A percentile compares a stretch with the other conserved stretches of the same genome.
These are phyloP conservation scores for Casuarina glauca DNA, from an alignment of 306 rosid species.

Conservation along the genomic window DNA sequence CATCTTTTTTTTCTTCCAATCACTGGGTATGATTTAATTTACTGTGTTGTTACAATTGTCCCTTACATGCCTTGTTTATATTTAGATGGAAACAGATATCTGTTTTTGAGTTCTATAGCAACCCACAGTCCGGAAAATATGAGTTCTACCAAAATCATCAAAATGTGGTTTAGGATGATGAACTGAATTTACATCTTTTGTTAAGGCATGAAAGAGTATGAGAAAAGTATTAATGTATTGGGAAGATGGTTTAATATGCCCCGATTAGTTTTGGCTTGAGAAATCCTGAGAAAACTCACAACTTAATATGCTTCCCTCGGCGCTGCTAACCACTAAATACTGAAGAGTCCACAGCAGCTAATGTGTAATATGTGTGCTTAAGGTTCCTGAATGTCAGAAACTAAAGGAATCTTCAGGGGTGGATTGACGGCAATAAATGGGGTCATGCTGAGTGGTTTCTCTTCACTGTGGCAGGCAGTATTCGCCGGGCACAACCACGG, in stretches of 20 bases:
- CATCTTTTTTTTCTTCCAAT: too few species aligned
- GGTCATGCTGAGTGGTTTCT: conserved; percentile 13
- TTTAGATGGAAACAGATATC: neutral
- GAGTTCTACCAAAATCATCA: neutral
- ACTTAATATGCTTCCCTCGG: too few species aligned
- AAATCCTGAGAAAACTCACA: neutral
- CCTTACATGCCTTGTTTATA: neutral
- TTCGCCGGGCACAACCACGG: conserved; percentile 94
- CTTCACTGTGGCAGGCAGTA: conserved; percentile 55
- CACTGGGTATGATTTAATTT: too few species aligned
- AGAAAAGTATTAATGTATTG: neutral
- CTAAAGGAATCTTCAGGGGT: neutral
- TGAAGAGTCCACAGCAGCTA: too few species aligned
- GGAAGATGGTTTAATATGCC: neutral
- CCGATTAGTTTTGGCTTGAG: neutral
- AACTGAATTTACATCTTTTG: neutral
- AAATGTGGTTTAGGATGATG: neutral
- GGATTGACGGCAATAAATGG: neutral
- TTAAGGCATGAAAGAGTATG: neutral
- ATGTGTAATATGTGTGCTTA: neutral
- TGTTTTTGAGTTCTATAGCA: neutral
- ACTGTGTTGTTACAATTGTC: too few species aligned
- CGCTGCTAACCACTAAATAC: too few species aligned
- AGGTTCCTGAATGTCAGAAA: neutral
- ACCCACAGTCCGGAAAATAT: neutral